These are phyloP conservation scores for Populus trichocarpa DNA, from an alignment of 441 rosid genomes.

Conservation along the genomic window DNA sequence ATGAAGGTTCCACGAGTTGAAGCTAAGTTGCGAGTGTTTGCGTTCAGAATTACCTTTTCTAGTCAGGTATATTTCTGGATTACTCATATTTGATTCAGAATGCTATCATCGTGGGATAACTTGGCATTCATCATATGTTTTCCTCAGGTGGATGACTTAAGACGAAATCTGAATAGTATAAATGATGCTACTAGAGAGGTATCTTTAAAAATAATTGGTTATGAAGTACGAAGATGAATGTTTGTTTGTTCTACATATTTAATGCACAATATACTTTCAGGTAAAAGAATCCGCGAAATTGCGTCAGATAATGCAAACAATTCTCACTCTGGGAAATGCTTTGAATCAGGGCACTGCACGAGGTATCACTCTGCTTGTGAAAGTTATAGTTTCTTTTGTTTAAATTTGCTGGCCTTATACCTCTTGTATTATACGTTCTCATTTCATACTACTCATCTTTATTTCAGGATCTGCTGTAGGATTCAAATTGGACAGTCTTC, in stretches of 20 bases:
- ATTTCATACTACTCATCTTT: slow-evolving; percentile 14
- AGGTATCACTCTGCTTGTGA: slow-evolving; percentile 42
- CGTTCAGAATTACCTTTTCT: slow-evolving; percentile 83
- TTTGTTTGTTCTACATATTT: not conserved
- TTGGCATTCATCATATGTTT: slow-evolving; percentile 2
- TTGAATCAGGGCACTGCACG: slow-evolving; percentile 97
- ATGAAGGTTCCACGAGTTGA: slow-evolving; percentile 98
- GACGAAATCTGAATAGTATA: slow-evolving; percentile 59
- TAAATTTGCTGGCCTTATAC: slow-evolving; percentile 3
- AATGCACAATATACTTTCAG: slow-evolving; percentile 38
- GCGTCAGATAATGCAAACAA: slow-evolving; percentile 98
- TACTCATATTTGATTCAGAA: slow-evolving; percentile 9
- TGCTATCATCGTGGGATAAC: slow-evolving; percentile 3
- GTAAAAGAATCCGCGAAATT: slow-evolving; percentile 86
- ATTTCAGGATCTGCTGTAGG: slow-evolving; percentile 90
- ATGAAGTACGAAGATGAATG: slow-evolving; percentile 10
- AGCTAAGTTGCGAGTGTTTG: slow-evolving; percentile 93
- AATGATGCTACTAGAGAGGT: slow-evolving; percentile 85
- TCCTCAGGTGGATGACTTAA: slow-evolving; percentile 77
- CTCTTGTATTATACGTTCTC: not conserved
- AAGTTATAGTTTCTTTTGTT: not conserved
- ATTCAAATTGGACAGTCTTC: slow-evolving; percentile 95
- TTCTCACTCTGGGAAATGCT: slow-evolving; percentile 94
- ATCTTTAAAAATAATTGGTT: slow-evolving; percentile 18
- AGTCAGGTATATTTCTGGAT: slow-evolving; percentile 57